These are phyloP conservation scores for Arthrobotrys musiformis DNA, from an alignment of 2,329 filamentous ascomycete species.

Conservation along the genomic window DNA sequence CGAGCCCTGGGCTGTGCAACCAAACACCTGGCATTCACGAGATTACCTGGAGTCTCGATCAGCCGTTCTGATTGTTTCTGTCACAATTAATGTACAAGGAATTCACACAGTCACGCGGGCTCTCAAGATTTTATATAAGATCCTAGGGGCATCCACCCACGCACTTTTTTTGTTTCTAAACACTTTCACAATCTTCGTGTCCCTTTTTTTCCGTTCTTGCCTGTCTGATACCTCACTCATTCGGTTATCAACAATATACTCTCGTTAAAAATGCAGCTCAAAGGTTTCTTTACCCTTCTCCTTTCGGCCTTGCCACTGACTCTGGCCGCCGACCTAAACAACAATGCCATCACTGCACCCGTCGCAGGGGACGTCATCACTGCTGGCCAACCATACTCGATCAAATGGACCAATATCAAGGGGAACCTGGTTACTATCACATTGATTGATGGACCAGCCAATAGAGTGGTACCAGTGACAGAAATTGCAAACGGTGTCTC, in stretches of 20 bases:
- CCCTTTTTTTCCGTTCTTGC: background rate
- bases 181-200: constrained; percentile 1
- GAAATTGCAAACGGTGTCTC: background rate
- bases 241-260: constrained; percentile 18
- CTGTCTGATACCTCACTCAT: background rate
- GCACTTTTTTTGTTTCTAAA: constrained; percentile 13
- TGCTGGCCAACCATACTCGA: constrained; percentile 21
- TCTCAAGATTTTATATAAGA: constrained; percentile 17
- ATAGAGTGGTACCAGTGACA: constrained; percentile 6
- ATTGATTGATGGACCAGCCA: constrained; percentile 33
- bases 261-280: constrained; percentile 34
- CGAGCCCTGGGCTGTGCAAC: constrained; percentile 5
- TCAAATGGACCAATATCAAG: constrained; percentile 44
- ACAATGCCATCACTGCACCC: constrained; percentile 50
- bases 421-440: constrained; percentile 28
- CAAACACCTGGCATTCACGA: constrained; percentile 33
- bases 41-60: constrained; percentile 33
- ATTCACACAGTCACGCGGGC: constrained; percentile 4
- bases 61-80: constrained; percentile 15
- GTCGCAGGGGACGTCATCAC: constrained; percentile 27
- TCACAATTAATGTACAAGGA: background rate
- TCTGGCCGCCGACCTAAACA: background rate
- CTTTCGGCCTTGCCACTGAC: constrained; percentile 14
- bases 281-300: constrained; percentile 17
- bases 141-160: background rate